These are phyloP conservation scores for Fallopia convolvulus DNA, from an alignment of 148 eudicot species.

Conservation along the genomic window DNA sequence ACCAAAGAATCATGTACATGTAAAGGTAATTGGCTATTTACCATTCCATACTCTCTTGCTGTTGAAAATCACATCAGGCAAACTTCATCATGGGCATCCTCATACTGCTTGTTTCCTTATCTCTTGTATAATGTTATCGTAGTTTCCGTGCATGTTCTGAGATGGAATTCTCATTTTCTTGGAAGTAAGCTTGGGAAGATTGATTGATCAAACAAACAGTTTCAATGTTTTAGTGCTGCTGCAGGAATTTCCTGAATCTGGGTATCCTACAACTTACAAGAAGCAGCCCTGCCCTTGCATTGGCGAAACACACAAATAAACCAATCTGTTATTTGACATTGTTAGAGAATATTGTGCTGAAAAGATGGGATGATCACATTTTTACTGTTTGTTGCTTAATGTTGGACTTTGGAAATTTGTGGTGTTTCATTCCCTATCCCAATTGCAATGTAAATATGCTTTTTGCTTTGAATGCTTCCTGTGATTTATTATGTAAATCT, in stretches of 20 bases:
- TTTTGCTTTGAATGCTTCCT: no score
- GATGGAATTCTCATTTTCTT: conserved; percentile 2
- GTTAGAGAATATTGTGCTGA: not conserved
- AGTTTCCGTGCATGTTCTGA: not conserved
- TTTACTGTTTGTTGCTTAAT: no score
- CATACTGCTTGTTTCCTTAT: not conserved
- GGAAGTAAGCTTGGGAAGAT: not conserved
- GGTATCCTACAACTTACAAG: not conserved
- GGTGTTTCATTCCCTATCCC: no score
- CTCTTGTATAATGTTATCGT: not conserved
- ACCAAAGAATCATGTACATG: conserved; percentile 30
- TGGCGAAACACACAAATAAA: not conserved
- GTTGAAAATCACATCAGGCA: conserved; percentile 17
- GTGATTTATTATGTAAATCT: no score
- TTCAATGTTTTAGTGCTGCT: conserved; percentile 6
- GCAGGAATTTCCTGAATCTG: conserved; percentile 4
- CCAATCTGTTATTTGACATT: not conserved
- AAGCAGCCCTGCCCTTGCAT: not conserved
- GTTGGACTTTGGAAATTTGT: no score
- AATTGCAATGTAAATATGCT: no score
- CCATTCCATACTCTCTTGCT: conserved; percentile 20
- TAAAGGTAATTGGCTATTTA: conserved; percentile 29
- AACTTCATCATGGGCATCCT: not conserved
- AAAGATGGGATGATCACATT: no score
- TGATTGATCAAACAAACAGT: conserved; percentile 5